phyloP scores from a whole-genome alignment of 139 green algal species.

The Haematococcus lacustris region DNA sequence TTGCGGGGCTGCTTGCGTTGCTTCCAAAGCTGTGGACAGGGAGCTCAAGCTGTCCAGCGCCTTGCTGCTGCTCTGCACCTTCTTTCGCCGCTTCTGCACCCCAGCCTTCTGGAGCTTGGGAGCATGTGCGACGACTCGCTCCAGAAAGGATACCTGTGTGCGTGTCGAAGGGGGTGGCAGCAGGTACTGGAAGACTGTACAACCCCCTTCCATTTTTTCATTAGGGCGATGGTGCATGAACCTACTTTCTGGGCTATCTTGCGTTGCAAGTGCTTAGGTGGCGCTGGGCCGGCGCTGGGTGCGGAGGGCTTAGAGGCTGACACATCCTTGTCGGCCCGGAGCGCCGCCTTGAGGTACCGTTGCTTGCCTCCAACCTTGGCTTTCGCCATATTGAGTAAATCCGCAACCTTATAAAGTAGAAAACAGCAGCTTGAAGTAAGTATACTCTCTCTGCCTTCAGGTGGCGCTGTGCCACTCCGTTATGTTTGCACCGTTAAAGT shows the following conservation, averaged over 20 bases:
- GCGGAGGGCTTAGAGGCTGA: background rate
- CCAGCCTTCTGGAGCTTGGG: background rate
- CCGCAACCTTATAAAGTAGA: too few species aligned
- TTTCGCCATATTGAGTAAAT: too few species aligned
- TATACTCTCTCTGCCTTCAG: too few species aligned
- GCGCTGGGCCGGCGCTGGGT: background rate
- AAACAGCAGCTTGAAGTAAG: too few species aligned
- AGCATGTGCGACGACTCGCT: background rate
- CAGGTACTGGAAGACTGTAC: background rate
- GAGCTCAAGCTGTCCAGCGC: too few species aligned
- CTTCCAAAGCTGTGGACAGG: too few species aligned
- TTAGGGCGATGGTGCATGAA: background rate
- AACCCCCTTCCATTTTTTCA: background rate
- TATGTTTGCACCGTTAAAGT: too few species aligned
- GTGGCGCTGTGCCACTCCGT: too few species aligned
- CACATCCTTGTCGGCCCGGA: background rate
- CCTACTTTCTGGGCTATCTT: conserved; percentile 7
- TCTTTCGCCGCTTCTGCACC: background rate
- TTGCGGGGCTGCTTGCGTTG: too few species aligned
- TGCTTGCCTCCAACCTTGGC: too few species aligned
- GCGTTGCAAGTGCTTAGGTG: conserved; percentile 8
- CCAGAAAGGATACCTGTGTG: background rate
- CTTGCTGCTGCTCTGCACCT: too few species aligned
- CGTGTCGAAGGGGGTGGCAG: background rate
- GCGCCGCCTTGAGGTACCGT: too few species aligned